Evolutionary conservation across 2,329 filamentous ascomycete species (phyloP).

Genomic region (Westerdykella aurantiaca): DNA sequence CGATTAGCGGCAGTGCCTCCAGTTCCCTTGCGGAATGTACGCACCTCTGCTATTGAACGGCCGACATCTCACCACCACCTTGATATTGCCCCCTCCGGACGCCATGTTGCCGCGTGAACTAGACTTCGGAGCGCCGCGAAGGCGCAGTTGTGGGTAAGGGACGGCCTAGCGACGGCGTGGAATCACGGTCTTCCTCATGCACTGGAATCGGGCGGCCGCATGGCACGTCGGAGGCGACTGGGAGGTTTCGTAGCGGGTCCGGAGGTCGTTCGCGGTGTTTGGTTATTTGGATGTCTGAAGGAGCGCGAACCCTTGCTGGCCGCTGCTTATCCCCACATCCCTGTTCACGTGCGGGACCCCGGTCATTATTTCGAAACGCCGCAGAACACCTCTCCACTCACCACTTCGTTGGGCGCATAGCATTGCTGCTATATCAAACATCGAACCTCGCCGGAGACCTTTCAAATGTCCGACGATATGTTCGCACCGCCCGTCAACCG

Average conservation of each 20-base stretch:
- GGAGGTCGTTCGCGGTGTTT: conserved; percentile 14
- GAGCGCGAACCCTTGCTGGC: conserved; percentile 23
- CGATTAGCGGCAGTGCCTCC: conserved; percentile 10
- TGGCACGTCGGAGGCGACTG: conserved; percentile 17
- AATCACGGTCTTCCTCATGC: conserved; percentile 15
- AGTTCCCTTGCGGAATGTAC: background rate
- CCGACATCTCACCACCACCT: conserved; percentile 95
- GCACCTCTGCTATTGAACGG: conserved; percentile 94
- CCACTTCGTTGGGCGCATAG: background rate
- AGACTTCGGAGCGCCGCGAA: conserved; percentile 3
- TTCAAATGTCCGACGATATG: conserved; percentile 42
- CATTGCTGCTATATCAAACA: background rate
- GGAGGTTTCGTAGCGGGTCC: conserved; percentile 9
- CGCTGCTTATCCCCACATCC: conserved; percentile 1
- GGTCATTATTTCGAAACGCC: background rate
- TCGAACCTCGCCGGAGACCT: background rate
- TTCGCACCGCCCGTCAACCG: conserved; percentile 78
- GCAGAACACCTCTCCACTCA: background rate
- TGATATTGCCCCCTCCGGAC: conserved; percentile 89
- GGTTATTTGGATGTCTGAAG: conserved; percentile 5
- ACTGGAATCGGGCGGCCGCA: conserved; percentile 21
- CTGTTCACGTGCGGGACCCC: conserved; percentile 4
- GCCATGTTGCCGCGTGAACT: conserved; percentile 47
- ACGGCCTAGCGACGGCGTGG: conserved; percentile 3
- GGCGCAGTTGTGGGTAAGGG: background rate